Evolutionary conservation across 1,284 basidiomycete genomes (phyloP).

Genomic region (Peniophora sp.): DNA sequence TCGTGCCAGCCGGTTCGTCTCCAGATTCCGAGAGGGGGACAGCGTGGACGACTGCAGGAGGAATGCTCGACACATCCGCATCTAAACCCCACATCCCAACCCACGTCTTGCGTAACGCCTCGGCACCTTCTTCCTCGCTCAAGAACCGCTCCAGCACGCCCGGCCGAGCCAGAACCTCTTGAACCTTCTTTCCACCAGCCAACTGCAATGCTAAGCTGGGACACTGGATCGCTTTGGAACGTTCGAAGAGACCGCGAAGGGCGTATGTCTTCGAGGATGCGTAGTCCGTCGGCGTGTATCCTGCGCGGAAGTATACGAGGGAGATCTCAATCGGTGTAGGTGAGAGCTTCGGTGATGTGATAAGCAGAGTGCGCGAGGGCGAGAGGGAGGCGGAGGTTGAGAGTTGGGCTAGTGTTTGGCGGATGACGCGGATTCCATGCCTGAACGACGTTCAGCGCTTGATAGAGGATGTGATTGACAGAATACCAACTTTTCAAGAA

Average conservation of each 20-base stretch:
- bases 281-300: constrained; percentile 85
- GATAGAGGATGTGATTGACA: too few relatives aligned
- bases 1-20: constrained; percentile 15
- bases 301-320: constrained; percentile 82
- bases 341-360: constrained; percentile 21
- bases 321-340: constrained; percentile 52
- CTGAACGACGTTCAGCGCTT: constrained; percentile 27
- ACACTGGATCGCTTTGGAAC: constrained; percentile 86
- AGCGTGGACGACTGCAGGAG: neutral
- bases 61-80: constrained; percentile 31
- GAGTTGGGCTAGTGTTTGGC: constrained; percentile 72
- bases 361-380: constrained; percentile 28
- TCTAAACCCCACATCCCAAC: constrained; percentile 80
- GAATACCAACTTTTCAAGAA: constrained; percentile 69
- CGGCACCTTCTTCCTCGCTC: constrained; percentile 32
- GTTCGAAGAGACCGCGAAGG: constrained; percentile 72
- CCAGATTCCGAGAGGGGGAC: neutral
- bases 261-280: constrained; percentile 52
- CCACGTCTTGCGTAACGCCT: constrained; percentile 59
- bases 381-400: constrained; percentile 40
- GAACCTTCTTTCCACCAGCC: constrained; percentile 94
- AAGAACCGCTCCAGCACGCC: constrained; percentile 74
- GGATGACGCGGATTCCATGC: constrained; percentile 64
- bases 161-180: constrained; percentile 78
- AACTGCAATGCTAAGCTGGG: constrained; percentile 88